Base-by-base conservation (phyloP, 805 yeast genomes). In the Priceomyces castillae region DNA sequence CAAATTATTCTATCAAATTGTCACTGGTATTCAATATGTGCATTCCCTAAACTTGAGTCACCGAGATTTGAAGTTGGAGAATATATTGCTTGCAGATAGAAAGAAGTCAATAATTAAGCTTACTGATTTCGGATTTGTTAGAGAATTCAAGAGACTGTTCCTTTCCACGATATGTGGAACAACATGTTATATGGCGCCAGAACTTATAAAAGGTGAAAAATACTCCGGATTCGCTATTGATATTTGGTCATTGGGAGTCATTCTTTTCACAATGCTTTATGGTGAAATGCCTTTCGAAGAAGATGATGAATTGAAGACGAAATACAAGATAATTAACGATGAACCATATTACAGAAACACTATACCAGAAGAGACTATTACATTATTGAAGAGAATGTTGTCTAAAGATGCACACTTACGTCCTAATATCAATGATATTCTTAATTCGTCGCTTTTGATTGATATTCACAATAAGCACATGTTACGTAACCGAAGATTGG, bases 151-250 rank as follows among this genome's bases (percentile, higher is more conserved):
- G 31, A 71, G 84, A 39, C 64, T 73, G 4, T 62, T 84, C 37
- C 64, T 92, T 26, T 86, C 84, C 39, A 94, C 97, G 0, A 74
- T 90, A 1, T 92, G 99, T 64, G 99, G 99, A 2, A 92, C 98
- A 0, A 81, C 90, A 1, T 95, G 89, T 2, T 92, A 92, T 60
- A 90, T 92, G 96, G 97, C 99, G 0, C 99, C 99, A 0, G 99
- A 92, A 59, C 70, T 94, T 48, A 69, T 90, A 14, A 69, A 72
- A 43, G 75, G 81, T 47, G 76, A 78, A 47, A 81, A 82, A 37
- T 90, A 90, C 60, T 81, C 81, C 34, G 98, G 97, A 0, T 76
- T 80, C 50, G 82, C 84, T 52, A 81, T 82, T 2, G 99, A 92
- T 59, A 81, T 86, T 5, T 92, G 99, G 99, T 80, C 97, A 0